Evolutionary conservation across 2,329 filamentous ascomycete genomes (phyloP).

Genomic region (Talaromyces funiculosus): DNA sequence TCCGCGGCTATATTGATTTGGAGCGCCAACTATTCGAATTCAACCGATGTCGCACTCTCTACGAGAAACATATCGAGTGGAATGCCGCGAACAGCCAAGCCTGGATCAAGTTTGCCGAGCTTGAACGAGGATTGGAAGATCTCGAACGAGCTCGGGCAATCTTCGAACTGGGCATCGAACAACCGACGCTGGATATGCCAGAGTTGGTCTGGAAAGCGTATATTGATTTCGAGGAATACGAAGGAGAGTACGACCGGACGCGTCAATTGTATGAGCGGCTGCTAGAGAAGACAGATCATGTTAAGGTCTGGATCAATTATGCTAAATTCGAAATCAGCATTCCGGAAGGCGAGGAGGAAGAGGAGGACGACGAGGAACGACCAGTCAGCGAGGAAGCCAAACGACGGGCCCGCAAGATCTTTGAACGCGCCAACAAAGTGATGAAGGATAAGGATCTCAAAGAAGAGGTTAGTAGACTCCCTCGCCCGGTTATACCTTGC

Average conservation of each 20-base stretch:
- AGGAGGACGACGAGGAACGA: slow-evolving; percentile 52
- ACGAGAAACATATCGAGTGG: slow-evolving; percentile 90
- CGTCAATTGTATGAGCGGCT: slow-evolving; percentile 82
- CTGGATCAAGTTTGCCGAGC: slow-evolving; percentile 93
- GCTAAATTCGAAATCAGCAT: slow-evolving; percentile 98
- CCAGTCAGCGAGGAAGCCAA: slow-evolving; percentile 78
- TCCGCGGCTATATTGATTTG: slow-evolving; percentile 86
- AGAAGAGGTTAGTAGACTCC: slow-evolving; percentile 59
- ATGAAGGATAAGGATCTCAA: slow-evolving; percentile 89
- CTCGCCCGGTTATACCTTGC: neutral
- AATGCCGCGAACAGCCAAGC: slow-evolving; percentile 85
- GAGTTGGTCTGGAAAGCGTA: slow-evolving; percentile 97
- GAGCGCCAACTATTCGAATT: slow-evolving; percentile 96
- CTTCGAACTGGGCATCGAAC: slow-evolving; percentile 81
- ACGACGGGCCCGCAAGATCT: slow-evolving; percentile 71
- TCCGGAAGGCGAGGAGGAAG: slow-evolving; percentile 65
- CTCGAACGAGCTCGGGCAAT: slow-evolving; percentile 81
- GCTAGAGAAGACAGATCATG: slow-evolving; percentile 90
- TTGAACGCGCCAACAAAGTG: slow-evolving; percentile 74
- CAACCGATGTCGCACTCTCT: slow-evolving; percentile 79
- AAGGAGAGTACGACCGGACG: slow-evolving; percentile 81
- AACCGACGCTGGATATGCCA: slow-evolving; percentile 87
- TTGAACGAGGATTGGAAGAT: slow-evolving; percentile 88
- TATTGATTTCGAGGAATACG: slow-evolving; percentile 97
- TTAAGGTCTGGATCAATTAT: slow-evolving; percentile 99